Evolutionary conservation across 176 grass and related monocot species (phyloP), one percentile per base, ranked within the genome.

Genomic region (Pharus latifolius): DNA sequence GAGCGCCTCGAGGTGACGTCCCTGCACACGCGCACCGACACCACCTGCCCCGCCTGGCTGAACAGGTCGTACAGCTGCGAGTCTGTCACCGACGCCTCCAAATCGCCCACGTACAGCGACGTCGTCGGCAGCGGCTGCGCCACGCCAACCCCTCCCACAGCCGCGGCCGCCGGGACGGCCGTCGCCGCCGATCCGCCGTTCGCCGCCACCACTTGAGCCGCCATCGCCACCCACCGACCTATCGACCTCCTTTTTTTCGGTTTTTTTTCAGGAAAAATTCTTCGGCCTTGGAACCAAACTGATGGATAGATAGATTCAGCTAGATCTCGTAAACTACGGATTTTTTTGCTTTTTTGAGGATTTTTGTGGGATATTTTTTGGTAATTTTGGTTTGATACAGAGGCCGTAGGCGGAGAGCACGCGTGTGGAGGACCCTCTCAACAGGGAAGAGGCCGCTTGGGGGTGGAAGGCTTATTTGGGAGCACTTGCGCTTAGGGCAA

Each of bases 21-120:
- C 34, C 76, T 56, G 77, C 87, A 85, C 9, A 90, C 77, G 51
- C 87, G 78, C 23, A 90, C 82, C 23, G 87, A 85, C 42, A 90
- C 77, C 16, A 85, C 82, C 17, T 56, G 30, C 28, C 78, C 82
- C 56, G 78, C 47, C 58, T 53, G 50, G 87, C 60, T 78, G 82
- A 85, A 85, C 26, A 78, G 22, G 54, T 85, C 82, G 46, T 47
- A 82, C 7, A 85, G 77, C 33, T 81, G 82, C 71, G 82, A 44
- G 46, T 90, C 87, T 49, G 74, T 57, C 16, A 90, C 87, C 19
- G 32, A 82, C 25, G 54, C 38, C 55, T 90, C 82, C 44, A 90
- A 52, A 53, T 90, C 87, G 57, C 82, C 82, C 9, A 85, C 87
- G 63, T 82, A 90, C n/a, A 90, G 67, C 1, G 87, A 90, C 41